Evolutionary conservation across 2,329 filamentous ascomycete genomes (phyloP).

Genomic region (Penicillium thymicola): DNA sequence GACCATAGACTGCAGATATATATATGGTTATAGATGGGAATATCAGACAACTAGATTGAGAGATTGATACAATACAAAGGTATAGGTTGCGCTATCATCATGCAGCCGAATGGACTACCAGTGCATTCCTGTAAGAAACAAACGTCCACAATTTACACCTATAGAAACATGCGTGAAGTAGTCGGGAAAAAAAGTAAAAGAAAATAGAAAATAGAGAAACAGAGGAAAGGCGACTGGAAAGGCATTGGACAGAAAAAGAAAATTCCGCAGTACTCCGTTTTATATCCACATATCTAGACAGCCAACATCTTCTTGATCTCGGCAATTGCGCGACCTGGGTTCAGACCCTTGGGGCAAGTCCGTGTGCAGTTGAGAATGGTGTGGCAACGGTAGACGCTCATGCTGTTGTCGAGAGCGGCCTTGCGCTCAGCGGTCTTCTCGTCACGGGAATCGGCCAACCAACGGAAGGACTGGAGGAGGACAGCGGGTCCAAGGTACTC

Average conservation of each 20-base stretch:
- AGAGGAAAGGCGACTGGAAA: constrained; percentile 22
- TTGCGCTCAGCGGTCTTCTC: constrained; percentile 85
- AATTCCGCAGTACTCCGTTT: constrained; percentile 26
- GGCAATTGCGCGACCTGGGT: constrained; percentile 90
- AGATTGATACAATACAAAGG: constrained; percentile 5
- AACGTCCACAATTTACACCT: constrained; percentile 29
- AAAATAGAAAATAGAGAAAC: constrained; percentile 11
- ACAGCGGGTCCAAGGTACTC: constrained; percentile 97
- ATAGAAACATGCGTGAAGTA: constrained; percentile 25
- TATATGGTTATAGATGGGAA: neutral
- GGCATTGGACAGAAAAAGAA: constrained; percentile 22
- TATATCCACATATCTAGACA: constrained; percentile 27
- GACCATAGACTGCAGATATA: neutral
- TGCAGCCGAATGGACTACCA: constrained; percentile 20
- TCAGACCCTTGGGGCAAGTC: constrained; percentile 97
- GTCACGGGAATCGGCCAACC: constrained; percentile 93
- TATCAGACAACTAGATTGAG: neutral
- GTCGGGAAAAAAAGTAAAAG: constrained; percentile 13
- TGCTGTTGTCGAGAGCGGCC: constrained; percentile 91
- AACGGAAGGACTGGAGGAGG: constrained; percentile 95
- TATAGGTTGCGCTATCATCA: constrained; percentile 7
- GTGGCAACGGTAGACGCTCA: constrained; percentile 98
- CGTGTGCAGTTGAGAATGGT: constrained; percentile 98
- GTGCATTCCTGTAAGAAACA: constrained; percentile 26
- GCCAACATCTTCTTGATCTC: constrained; percentile 99